Evolutionary conservation across 177 flowering plant genomes (phyloP).

Genomic region (Vitis hybrid): DNA sequence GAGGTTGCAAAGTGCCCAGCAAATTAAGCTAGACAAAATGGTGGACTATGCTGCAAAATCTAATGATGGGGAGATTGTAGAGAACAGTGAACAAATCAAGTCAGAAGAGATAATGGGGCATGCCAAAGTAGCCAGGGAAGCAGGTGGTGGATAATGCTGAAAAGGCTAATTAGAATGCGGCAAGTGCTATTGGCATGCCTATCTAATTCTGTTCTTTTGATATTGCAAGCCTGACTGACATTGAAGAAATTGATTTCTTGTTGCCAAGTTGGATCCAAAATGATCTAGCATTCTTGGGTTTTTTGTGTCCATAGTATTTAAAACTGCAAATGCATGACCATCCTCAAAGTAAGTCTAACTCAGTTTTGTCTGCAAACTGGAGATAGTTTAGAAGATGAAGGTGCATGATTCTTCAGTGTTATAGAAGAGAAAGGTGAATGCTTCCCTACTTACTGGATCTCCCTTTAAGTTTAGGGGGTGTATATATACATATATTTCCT

Average conservation of each 20-base stretch:
- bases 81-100: not conserved
- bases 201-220: conserved; percentile 2
- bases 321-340: not conserved
- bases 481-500: not conserved
- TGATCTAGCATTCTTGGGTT: not conserved
- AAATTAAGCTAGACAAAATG: not conserved
- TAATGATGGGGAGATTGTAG: not conserved
- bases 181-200: conserved; percentile 3
- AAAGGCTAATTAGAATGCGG: conserved; percentile 4
- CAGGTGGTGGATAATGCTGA: conserved; percentile 4
- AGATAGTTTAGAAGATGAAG: conserved; percentile 6
- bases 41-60: conserved; percentile 3
- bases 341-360: not conserved
- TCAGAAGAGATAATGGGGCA: not conserved
- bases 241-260: conserved; percentile 13
- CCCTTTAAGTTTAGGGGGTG: not conserved
- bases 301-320: not conserved
- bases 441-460: too few relatives aligned
- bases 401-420: not conserved
- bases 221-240: conserved; percentile 15
- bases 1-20: not conserved
- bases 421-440: too few relatives aligned
- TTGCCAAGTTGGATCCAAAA: conserved; percentile 12
- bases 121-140: conserved; percentile 5
- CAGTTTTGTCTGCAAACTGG: conserved; percentile 7